Percentiles rank a stretch among this genome's conserved stretches.
Evolutionary conservation across 2,329 filamentous ascomycete genomes (phyloP).

Genomic region (Aureobasidium melanogenum): DNA sequence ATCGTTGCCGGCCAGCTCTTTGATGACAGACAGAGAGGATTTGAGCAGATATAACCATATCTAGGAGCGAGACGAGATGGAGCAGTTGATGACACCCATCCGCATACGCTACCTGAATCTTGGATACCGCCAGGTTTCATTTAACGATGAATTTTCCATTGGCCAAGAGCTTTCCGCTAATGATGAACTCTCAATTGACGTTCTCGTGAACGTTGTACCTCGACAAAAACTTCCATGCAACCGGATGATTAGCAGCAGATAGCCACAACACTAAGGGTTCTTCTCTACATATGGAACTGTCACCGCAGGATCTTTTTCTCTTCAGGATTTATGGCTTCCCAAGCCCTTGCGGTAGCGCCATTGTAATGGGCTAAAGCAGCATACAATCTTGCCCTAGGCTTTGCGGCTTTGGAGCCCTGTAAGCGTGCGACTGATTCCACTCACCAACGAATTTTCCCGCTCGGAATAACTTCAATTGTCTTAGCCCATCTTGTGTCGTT

Average conservation of each 20-base stretch:
- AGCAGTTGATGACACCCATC: conserved; percentile 8
- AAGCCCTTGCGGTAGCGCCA: no score
- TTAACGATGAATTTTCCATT: neutral
- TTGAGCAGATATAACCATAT: neutral
- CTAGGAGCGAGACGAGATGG: neutral
- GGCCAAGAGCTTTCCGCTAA: no score
- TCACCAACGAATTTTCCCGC: neutral
- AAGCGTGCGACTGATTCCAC: neutral
- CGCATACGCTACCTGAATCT: neutral
- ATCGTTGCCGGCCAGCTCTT: neutral
- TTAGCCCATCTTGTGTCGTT: neutral
- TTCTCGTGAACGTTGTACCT: no score
- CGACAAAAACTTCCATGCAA: no score
- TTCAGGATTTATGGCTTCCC: no score
- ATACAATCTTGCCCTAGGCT: neutral
- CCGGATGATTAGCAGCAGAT: no score
- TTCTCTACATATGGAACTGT: no score
- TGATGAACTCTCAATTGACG: neutral
- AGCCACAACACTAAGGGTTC: no score
- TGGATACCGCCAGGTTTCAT: neutral
- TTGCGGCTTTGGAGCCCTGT: neutral
- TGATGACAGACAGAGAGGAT: neutral
- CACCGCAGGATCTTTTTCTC: no score
- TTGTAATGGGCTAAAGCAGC: neutral
- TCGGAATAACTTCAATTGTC: neutral